Evolutionary conservation across 768 basidiomycete genomes (phyloP), one percentile per base, ranked within the genome.

Genomic region (Lentinula lateritia): DNA sequence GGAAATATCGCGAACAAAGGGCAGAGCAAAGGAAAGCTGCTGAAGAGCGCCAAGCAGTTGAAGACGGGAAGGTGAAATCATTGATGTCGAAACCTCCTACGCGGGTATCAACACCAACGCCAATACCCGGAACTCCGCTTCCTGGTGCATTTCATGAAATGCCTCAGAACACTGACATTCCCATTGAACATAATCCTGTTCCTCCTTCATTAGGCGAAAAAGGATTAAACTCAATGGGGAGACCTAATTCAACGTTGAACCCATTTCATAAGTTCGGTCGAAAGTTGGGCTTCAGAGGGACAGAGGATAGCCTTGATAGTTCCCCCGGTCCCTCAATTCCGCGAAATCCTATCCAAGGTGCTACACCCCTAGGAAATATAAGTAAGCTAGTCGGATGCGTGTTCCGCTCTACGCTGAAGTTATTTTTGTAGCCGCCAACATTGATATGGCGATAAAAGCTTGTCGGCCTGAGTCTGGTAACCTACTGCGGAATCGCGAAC

Each of bases 1-100:
- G 88, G 61, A 89, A 92, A 64, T 92, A 96, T 45, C 41, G 67
- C 83, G 83, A 67, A 86, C 85, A 13, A 86, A 92, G 50, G 76
- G 81, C 18, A 76, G 82, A 61, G 80, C 82, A 10, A 66, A 63
- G 3, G 18, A 32, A 53, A 35, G 63, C 45, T 16, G 78, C 82
- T 0, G 82, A 88, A 67, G 39, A 56, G 16, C 39, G 23, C 23
- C 38, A 45, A 9, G 41, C 20, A 23, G n/a, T 7, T 3, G 20
- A 48, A 23, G 78, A 79, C 60, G 76, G 74, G 69, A 76, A 64
- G 75, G 65, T 60, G 70, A 73, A 59, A 74, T 68, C 61, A 12
- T n/a, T 52, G 15, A 41, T 52, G 39, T 50, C 45, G 35, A 43
- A 58, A 58, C 42, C 57, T n/a, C 57, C 57, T 58, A 45, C 43